Conservation (phyloP, 495 filamentous ascomycete genomes). For the Viridothelium virens region DNA sequence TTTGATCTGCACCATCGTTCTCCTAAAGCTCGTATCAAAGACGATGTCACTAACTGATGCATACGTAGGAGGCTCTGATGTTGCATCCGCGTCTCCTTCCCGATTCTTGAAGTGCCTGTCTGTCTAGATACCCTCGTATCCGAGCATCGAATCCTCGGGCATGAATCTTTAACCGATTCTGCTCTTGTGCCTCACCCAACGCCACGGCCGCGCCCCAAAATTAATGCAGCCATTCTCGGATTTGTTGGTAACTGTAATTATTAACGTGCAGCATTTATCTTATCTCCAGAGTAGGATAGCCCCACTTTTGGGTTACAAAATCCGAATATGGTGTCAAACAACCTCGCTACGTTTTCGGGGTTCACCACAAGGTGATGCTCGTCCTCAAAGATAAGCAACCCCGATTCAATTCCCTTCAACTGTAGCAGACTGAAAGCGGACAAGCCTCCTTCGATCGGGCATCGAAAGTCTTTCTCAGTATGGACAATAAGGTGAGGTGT, state of each 20-base stretch:
- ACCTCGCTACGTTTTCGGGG: constrained; percentile 62
- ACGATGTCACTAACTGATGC: background rate
- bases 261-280: background rate
- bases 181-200: background rate
- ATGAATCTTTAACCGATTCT: background rate
- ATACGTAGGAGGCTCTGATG: background rate
- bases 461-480: constrained; percentile 82
- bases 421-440: constrained; percentile 86
- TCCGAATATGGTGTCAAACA: background rate
- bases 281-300: background rate
- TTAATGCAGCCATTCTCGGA: background rate
- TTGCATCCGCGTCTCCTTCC: background rate
- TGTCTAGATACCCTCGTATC: background rate
- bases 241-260: background rate
- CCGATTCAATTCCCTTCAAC: constrained; percentile 60
- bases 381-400: constrained; percentile 64
- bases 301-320: constrained; percentile 3
- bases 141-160: background rate
- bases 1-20: background rate
- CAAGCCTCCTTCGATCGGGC: constrained; percentile 75
- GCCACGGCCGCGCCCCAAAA: background rate
- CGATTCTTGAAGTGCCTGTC: background rate
- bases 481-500: constrained; percentile 89
- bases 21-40: background rate
- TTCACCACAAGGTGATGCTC: constrained; percentile 84